Conservation (phyloP, 805 yeast species). For the Ogataea naganishii region DNA sequence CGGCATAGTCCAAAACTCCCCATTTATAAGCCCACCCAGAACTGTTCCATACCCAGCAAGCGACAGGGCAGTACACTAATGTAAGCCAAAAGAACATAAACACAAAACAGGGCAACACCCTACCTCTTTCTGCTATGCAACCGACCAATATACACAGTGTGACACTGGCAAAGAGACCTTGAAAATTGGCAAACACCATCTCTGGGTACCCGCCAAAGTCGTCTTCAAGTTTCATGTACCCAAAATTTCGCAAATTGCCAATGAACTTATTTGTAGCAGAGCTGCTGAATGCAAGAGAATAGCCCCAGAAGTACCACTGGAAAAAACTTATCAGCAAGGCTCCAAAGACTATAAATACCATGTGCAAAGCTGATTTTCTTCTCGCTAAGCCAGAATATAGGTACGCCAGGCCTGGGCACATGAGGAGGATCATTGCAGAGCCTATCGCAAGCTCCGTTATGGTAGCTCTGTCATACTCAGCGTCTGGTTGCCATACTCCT, state of each 20-base stretch:
- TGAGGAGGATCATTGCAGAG: constrained; percentile 69
- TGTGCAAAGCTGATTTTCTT: constrained; percentile 79
- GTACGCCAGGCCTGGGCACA: constrained; percentile 94
- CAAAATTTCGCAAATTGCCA: constrained; percentile 80
- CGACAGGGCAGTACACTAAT: constrained; percentile 87
- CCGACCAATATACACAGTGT: constrained; percentile 89
- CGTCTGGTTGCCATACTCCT: constrained; percentile 16
- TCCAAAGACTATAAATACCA: constrained; percentile 74
- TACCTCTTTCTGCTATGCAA: constrained; percentile 88
- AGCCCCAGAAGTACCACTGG: constrained; percentile 99
- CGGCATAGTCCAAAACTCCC: constrained; percentile 95
- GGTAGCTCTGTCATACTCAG: constrained; percentile 34
- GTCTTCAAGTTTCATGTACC: constrained; percentile 58
- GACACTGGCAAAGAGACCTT: constrained; percentile 87
- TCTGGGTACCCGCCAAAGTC: constrained; percentile 53
- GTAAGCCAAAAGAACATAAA: constrained; percentile 87
- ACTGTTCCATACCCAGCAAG: constrained; percentile 90
- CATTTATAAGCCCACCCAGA: constrained; percentile 91
- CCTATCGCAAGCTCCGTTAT: constrained; percentile 48
- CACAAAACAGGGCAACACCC: constrained; percentile 76
- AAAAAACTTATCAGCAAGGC: constrained; percentile 66
- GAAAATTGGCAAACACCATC: constrained; percentile 76
- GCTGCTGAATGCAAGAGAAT: constrained; percentile 78
- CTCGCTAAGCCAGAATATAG: constrained; percentile 87
- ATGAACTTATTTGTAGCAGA: constrained; percentile 78